Base-by-base conservation (phyloP, 75 land plant species). In the Ceratopteris richardii region DNA sequence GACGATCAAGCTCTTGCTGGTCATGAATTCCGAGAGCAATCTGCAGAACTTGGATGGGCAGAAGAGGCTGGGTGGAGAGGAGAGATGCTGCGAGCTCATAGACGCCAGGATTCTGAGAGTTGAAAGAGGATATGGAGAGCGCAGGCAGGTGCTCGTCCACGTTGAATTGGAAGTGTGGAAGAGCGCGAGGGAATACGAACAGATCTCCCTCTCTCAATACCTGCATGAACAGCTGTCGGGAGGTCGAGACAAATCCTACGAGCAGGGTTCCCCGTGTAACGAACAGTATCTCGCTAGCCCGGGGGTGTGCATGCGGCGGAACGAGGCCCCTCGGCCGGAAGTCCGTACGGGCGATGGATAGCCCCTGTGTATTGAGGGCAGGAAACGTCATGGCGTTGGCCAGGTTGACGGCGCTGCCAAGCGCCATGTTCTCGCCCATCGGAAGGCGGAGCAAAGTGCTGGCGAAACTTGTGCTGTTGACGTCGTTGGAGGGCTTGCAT, bases 131-230 rank as follows among this genome's bases (percentile, higher is more conserved):
- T 0, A 52, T 20, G 22, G 66, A 19, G 28, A 33, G 7, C 17
- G 66, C 63, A 16, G 58, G 51, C 0, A 36, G 37, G 2, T 28
- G 29, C 16, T 51, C 39, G 21, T 69, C 76, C 0, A 48, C 53
- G 27, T 74, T 74, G 11, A 58, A 23, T 66, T 68, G 77, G 52
- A 74, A 74, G 62, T 74, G 77, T 23, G 68, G 59, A 29, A 74
- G 12, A 9, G 67, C 77, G 12, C 11, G 2, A 0, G 77, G 77
- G 51, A 68, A 74, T 18, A 64, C 52, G 30, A 68, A 66, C 29
- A 74, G 33, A 31, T 74, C 77, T 25, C 63, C 56, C n/a, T 14
- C 16, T 29, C 53, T 24, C 33, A 62, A 24, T n/a, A 3, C 40
- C 18, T 47, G 13, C 0, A 17, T 16, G 44, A 24, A 66, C 46